Evolutionary conservation across 2,329 filamentous ascomycete species (phyloP), one percentile per base, ranked within the genome.

Genomic region (Lasiodiplodia hormozganensis): DNA sequence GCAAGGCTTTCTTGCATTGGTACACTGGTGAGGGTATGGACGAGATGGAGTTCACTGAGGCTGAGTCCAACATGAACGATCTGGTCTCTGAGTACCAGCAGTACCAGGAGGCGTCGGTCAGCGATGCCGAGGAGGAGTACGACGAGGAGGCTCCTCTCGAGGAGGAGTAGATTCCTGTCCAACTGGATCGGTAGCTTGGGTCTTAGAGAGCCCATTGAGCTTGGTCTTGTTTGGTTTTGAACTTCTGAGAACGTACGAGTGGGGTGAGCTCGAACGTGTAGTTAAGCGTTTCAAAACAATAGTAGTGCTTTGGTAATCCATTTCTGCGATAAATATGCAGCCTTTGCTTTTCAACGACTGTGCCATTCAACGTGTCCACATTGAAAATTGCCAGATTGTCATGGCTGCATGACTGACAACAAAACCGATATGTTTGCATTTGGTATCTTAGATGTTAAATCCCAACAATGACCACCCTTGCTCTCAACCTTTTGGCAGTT

Each of bases 1-100:
- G 96, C 86, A 99, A 98, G 92, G 96, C 96, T 90, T 99, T 99
- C 94, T 93, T 99, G 90, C 96, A 98, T 88, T 99, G 96, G 96
- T 99, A 99, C 87, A 99, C 96, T 90, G 94, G 94, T 81, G 96
- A 99, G 89, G 96, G 96, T 87, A 99, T 99, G 96, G 96, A 99
- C 86, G 96, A 99, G 91, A 98, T 99, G 96, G 96, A 99, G 88
- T 99, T 99, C 88, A 99, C 96, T 81, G 96, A 99, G 89, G 96
- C 96, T 77, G 96, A 99, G 91, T 97, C 93, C 86, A 99, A 99
- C 89, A 98, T 99, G 96, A 98, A 99, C 88, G 96, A 99, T 84
- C 87, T 99, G 81, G 95, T 99, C 78, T 97, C 94, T 71, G 96
- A 99, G 85, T 99, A 99, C 88, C 96, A 98, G 90, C 96, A 99